Conservation (phyloP, 108 stramenopile species). For the Pinguiococcus pyrenoidosus region DNA sequence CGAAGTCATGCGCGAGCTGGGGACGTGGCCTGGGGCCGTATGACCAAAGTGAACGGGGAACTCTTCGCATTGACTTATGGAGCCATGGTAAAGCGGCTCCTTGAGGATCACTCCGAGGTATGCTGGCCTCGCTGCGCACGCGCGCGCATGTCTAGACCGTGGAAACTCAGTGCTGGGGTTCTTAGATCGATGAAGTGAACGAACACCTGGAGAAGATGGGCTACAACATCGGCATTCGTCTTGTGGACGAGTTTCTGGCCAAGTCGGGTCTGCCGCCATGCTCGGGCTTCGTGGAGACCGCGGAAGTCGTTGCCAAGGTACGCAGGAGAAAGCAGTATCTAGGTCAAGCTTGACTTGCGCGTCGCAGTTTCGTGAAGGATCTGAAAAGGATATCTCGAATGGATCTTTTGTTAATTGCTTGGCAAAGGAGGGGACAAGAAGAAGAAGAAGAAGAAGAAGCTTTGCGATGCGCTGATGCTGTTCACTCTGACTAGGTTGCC, state of each 20-base stretch:
- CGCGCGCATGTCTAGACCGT: no score
- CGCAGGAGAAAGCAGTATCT: neutral
- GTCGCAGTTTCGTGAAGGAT: neutral
- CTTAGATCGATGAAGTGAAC: conserved; percentile 57
- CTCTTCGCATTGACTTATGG: conserved; percentile 92
- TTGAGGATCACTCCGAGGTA: neutral
- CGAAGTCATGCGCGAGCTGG: no score
- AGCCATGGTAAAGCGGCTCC: conserved; percentile 60
- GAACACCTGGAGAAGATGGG: conserved; percentile 81
- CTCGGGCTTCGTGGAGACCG: conserved; percentile 57
- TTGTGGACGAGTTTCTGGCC: conserved; percentile 87
- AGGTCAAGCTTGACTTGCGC: no score
- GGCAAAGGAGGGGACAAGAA: no score
- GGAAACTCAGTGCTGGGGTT: no score
- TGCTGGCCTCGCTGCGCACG: neutral
- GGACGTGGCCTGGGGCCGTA: no score
- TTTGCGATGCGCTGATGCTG: no score
- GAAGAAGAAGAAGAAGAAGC: neutral
- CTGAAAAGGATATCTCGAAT: neutral
- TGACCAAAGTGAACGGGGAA: conserved; percentile 80
- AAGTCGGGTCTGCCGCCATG: conserved; percentile 47
- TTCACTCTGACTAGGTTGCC: conserved; percentile 66
- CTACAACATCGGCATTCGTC: conserved; percentile 78
- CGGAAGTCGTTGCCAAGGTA: conserved; percentile 71
- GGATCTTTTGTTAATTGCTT: neutral